Conservation (phyloP, 2,329 filamentous ascomycete species). For the Colletotrichum gloeosporioides region DNA sequence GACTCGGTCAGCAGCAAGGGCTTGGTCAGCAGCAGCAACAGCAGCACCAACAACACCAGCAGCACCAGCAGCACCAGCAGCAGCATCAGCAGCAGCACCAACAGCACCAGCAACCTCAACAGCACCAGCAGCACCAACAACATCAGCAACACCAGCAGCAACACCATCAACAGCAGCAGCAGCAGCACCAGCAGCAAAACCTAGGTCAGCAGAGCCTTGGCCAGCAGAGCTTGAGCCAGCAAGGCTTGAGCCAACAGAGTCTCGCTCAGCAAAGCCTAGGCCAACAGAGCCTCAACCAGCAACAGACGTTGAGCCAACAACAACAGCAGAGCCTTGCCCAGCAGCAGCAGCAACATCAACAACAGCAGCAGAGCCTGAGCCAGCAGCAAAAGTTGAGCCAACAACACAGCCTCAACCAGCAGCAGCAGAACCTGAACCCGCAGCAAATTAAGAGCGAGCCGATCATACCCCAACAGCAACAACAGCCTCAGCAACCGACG, state of each 20-base stretch:
- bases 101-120: conserved; percentile 29
- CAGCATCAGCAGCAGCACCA: conserved; percentile 26
- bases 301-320: conserved; percentile 31
- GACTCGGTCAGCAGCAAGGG: conserved; percentile 6
- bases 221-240: conserved; percentile 36
- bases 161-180: conserved; percentile 30
- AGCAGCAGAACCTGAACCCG: conserved; percentile 31
- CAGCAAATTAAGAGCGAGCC: conserved; percentile 29
- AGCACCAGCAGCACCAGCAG: conserved; percentile 29
- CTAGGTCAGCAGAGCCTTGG: conserved; percentile 24
- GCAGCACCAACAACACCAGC: conserved; percentile 32
- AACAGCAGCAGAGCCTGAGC: conserved; percentile 34
- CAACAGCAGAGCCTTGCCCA: conserved; percentile 30
- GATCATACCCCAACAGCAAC: conserved; percentile 13
- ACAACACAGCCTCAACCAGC: conserved; percentile 33
- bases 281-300: conserved; percentile 35
- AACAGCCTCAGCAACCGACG: conserved; percentile 4
- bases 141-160: conserved; percentile 32
- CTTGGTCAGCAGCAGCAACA: conserved; percentile 25
- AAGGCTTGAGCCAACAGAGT: conserved; percentile 30
- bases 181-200: conserved; percentile 24
- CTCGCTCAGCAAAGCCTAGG: conserved; percentile 31
- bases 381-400: conserved; percentile 34
- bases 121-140: conserved; percentile 34
- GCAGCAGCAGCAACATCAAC: conserved; percentile 33